phyloP scores from a whole-genome alignment of 768 basidiomycete species.

The Mycena epipterygia region DNA sequence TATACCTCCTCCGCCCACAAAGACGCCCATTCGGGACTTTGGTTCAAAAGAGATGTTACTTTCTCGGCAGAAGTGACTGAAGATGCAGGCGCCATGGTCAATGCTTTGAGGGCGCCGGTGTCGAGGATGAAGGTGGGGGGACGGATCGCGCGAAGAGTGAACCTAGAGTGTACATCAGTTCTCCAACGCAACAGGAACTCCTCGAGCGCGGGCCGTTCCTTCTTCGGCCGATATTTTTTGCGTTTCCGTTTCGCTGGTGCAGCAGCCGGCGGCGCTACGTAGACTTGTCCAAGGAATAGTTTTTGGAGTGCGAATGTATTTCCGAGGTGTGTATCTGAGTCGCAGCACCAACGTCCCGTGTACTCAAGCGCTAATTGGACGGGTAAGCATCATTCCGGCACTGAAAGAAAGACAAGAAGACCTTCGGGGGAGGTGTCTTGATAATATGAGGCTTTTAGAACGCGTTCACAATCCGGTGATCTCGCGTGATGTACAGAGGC shows the following conservation, averaged over 20 bases:
- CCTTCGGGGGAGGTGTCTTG: conserved; percentile 11
- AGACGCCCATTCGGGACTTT: conserved; percentile 39
- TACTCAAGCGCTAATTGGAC: neutral
- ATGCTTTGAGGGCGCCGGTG: neutral
- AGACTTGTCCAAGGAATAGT: neutral
- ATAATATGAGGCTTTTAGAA: neutral
- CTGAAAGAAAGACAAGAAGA: no score
- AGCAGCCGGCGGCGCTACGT: neutral
- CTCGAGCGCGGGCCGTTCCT: conserved; percentile 30
- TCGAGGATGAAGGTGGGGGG: conserved; percentile 40
- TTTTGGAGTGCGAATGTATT: conserved; percentile 11
- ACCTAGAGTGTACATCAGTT: neutral
- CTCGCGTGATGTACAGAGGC: neutral
- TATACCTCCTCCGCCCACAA: conserved; percentile 32
- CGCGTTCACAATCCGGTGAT: neutral
- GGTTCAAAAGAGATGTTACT: conserved; percentile 33
- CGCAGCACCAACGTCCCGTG: conserved; percentile 16
- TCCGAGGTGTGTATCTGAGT: neutral
- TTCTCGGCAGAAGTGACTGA: conserved; percentile 5
- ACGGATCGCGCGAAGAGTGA: conserved; percentile 13
- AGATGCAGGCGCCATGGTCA: conserved; percentile 25
- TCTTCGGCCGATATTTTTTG: conserved; percentile 21
- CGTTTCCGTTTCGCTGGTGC: neutral
- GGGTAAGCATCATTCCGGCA: neutral
- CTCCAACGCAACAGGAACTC: conserved; percentile 37